phyloP scores from a whole-genome alignment of 1,284 basidiomycete genomes.

The Moesziomyces globuligerus region DNA sequence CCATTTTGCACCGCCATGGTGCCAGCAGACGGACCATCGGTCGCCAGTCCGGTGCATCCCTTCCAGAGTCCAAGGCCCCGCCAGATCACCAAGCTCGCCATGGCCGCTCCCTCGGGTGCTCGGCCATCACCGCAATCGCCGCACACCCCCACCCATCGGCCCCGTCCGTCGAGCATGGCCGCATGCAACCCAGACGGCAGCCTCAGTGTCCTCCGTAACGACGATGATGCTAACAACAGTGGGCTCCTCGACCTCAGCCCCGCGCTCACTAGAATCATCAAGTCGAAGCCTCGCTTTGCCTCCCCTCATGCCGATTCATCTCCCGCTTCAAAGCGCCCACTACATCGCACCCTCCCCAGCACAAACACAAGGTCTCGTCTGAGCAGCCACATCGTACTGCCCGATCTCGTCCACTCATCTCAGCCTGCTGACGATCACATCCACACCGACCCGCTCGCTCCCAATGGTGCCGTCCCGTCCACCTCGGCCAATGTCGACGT shows the following conservation, averaged over 20 bases:
- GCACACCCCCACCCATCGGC: constrained; percentile 28
- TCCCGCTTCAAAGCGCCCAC: constrained; percentile 21
- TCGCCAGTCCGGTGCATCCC: constrained; percentile 26
- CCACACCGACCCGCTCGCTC: constrained; percentile 13
- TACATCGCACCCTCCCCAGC: neutral
- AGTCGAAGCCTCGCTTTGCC: constrained; percentile 23
- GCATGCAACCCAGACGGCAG: constrained; percentile 58
- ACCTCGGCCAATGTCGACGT: constrained; percentile 7
- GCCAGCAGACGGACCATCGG: constrained; percentile 23
- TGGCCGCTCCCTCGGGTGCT: constrained; percentile 14
- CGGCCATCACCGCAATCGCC: constrained; percentile 39
- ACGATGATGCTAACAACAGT: constrained; percentile 63
- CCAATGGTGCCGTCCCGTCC: constrained; percentile 4
- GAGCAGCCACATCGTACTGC: constrained; percentile 19
- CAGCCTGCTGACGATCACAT: constrained; percentile 24
- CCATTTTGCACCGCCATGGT: constrained; percentile 15
- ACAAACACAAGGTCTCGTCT: constrained; percentile 22
- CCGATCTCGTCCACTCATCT: constrained; percentile 15
- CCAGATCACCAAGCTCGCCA: constrained; percentile 35
- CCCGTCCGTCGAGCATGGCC: neutral
- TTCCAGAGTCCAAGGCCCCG: constrained; percentile 32
- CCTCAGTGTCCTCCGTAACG: constrained; percentile 60
- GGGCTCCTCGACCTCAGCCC: constrained; percentile 63
- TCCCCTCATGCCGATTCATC: constrained; percentile 2
- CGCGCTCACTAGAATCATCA: constrained; percentile 28